phyloP scores from a whole-genome alignment of 1,139 yeast genomes.

The Zhuliangozyma blackwelliae region DNA sequence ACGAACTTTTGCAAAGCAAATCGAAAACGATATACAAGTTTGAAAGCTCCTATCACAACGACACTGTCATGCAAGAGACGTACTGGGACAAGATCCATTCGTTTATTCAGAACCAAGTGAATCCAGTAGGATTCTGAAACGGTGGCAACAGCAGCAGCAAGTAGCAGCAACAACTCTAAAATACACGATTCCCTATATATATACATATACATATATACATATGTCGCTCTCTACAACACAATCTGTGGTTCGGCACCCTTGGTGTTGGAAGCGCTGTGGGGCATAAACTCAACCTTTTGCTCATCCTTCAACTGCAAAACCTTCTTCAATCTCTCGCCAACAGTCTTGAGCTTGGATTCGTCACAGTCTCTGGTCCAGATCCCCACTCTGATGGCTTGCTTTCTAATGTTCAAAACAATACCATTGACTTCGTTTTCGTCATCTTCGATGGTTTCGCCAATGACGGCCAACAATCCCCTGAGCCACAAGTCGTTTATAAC shows the following conservation, averaged over 20 bases:
- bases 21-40: conserved; percentile 50
- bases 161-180: not conserved
- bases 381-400: conserved; percentile 78
- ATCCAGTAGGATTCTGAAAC: conserved; percentile 33
- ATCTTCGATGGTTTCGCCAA: conserved; percentile 93
- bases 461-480: conserved; percentile 81
- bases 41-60: conserved; percentile 69
- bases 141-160: conserved; percentile 1
- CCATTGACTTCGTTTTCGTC: conserved; percentile 93
- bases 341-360: conserved; percentile 55
- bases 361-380: conserved; percentile 89
- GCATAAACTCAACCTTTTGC: conserved; percentile 71
- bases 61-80: conserved; percentile 65
- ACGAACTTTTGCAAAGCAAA: conserved; percentile 41
- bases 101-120: conserved; percentile 46
- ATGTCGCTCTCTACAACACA: conserved; percentile 22
- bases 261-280: conserved; percentile 54
- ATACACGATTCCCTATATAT: conserved; percentile 17
- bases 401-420: conserved; percentile 85
- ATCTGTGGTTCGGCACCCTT: conserved; percentile 42
- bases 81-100: conserved; percentile 69
- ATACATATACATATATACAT: conserved; percentile 16
- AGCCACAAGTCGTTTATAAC: conserved; percentile 92
- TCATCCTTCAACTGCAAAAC: conserved; percentile 65
- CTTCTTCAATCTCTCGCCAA: conserved; percentile 84